phyloP scores from a whole-genome alignment of 2,329 filamentous ascomycete genomes.

The Nigrospora sphaerica region DNA sequence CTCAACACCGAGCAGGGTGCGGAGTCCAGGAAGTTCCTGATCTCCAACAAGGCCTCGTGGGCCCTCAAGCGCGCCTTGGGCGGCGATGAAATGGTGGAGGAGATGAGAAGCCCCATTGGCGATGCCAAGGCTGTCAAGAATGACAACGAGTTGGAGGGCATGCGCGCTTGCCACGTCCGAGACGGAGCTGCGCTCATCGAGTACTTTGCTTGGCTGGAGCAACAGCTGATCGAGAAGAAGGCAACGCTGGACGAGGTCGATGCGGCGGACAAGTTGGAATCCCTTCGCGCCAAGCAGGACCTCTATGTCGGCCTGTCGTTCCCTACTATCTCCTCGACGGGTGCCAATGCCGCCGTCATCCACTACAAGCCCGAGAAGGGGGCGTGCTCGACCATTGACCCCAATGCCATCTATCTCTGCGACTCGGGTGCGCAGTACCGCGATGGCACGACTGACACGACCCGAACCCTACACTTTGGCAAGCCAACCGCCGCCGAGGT shows the following conservation, averaged over 20 bases:
- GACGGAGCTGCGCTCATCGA: conserved; percentile 87
- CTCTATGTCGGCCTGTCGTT: conserved; percentile 89
- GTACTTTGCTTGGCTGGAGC: conserved; percentile 95
- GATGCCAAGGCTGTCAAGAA: conserved; percentile 96
- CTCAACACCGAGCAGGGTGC: conserved; percentile 18
- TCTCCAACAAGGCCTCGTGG: conserved; percentile 90
- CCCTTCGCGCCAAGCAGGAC: conserved; percentile 58
- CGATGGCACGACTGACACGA: conserved; percentile 94
- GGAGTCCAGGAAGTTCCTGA: conserved; percentile 61
- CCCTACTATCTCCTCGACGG: conserved; percentile 91
- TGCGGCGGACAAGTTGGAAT: conserved; percentile 85
- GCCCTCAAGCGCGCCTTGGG: conserved; percentile 81
- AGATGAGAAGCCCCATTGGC: conserved; percentile 76
- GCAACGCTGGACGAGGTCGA: conserved; percentile 76
- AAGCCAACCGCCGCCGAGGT: conserved; percentile 75
- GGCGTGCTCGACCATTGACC: conserved; percentile 76
- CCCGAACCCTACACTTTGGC: conserved; percentile 87
- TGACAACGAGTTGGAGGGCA: conserved; percentile 78
- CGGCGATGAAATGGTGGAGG: conserved; percentile 78
- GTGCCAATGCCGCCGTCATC: conserved; percentile 81
- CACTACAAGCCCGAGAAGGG: conserved; percentile 88
- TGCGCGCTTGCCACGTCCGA: conserved; percentile 88
- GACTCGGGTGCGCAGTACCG: conserved; percentile 96
- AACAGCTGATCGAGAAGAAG: conserved; percentile 71
- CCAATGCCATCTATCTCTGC: conserved; percentile 82